phyloP scores from a whole-genome alignment of 1,284 basidiomycete species.

The Cutaneotrichosporon cavernicola region DNA sequence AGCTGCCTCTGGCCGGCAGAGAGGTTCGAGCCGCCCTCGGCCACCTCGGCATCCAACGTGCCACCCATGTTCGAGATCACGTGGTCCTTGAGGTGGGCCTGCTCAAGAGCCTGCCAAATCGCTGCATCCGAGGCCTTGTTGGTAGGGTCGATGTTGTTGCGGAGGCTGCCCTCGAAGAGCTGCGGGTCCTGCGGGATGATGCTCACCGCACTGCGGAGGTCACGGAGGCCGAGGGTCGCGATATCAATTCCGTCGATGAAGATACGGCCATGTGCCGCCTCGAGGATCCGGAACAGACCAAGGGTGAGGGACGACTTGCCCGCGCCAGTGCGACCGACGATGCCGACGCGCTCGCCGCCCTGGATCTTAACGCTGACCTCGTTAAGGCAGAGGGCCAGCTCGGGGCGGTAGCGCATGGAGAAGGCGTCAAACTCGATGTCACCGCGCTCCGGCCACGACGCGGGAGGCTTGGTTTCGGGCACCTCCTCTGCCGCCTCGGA shows the following conservation, averaged over 20 bases:
- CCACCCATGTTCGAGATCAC: slow-evolving; percentile 66
- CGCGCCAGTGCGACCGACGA: slow-evolving; percentile 83
- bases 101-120: slow-evolving; percentile 77
- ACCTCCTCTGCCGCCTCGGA: slow-evolving; percentile 75
- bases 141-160: slow-evolving; percentile 49
- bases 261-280: slow-evolving; percentile 75
- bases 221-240: slow-evolving; percentile 75
- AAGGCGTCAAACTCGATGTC: slow-evolving; percentile 74
- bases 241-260: slow-evolving; percentile 81
- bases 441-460: slow-evolving; percentile 73
- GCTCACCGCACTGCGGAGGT: slow-evolving; percentile 64
- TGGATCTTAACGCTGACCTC: slow-evolving; percentile 65
- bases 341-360: slow-evolving; percentile 76
- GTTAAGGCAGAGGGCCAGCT: slow-evolving; percentile 73
- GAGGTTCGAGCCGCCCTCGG: slow-evolving; percentile 76
- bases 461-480: slow-evolving; percentile 62
- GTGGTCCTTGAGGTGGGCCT: slow-evolving; percentile 63
- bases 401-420: slow-evolving; percentile 77
- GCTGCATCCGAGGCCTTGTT: slow-evolving; percentile 66
- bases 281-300: slow-evolving; percentile 64
- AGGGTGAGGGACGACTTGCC: slow-evolving; percentile 79
- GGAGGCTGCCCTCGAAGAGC: slow-evolving; percentile 79
- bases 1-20: slow-evolving; percentile 82
- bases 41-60: slow-evolving; percentile 70
- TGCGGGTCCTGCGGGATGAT: slow-evolving; percentile 86